Evolutionary conservation across 495 filamentous ascomycete genomes (phyloP), one percentile per base, ranked within the genome.

Genomic region (Pyronema domesticum): DNA sequence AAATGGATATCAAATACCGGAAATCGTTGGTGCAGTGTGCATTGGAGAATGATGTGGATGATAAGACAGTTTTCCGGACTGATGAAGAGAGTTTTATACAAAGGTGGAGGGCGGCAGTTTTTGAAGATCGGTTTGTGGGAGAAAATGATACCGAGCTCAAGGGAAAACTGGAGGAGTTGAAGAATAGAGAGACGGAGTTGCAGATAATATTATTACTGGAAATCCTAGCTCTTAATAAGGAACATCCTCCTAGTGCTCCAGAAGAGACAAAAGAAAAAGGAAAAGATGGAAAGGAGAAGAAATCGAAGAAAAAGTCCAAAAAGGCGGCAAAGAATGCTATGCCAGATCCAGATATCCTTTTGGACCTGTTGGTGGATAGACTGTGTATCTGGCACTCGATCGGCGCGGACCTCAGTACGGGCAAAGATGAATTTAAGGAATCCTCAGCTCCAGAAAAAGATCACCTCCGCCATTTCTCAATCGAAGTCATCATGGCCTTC

Each of bases 321-420:
- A 65, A 67, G 23, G 65, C 72, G 30, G 63, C 68, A 9, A 72
- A 69, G 48, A 54, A 68, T 1, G 80, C 78, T 63, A 54, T 60
- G 0, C 19, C 35, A 36, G 40, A 23, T 11, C 65, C 83, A 14
- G 70, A 71, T 23, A 67, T 80, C 0, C 73, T 88, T 17, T 72
- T 98, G 7, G 89, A 96, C 60, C 69, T 94, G 3, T 80, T 94
- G 48, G 76, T 94, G 9, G 93, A 98, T 65, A 79, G 87, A 36
- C 72, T 98, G 18, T 93, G 87, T 64, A 98, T 98, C 39, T 98
- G 93, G 93, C 88, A 95, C 62, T 86, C 87, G n/a, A 78, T 84
- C 50, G 74, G 76, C 9, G 66, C 73, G 6, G 78, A 79, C 23
- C 71, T 73, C 40, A 59, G 69, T 42, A 77, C 76, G 45, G 71